These are phyloP conservation scores for Coprinopsis marcescibilis DNA, from an alignment of 768 basidiomycete genomes.

Conservation along the genomic window DNA sequence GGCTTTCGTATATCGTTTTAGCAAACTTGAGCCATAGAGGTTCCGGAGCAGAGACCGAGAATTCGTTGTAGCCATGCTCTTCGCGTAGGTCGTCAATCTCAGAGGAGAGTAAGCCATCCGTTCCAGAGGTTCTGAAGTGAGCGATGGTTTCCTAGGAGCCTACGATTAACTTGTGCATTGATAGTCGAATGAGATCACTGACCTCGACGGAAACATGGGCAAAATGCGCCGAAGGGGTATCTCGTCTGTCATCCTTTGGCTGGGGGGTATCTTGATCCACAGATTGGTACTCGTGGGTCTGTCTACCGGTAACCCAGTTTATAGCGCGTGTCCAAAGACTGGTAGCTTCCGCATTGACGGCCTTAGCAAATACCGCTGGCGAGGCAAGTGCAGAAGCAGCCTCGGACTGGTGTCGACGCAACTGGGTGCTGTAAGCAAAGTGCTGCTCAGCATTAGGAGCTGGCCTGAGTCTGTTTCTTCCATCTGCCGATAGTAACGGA, in stretches of 20 bases:
- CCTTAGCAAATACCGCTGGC: constrained; percentile 43
- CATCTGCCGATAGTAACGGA: constrained; percentile 46
- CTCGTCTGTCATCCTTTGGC: constrained; percentile 29
- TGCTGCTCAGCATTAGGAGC: constrained; percentile 63
- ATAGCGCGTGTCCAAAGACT: constrained; percentile 47
- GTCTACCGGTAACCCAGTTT: constrained; percentile 33
- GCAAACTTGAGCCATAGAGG: constrained; percentile 82
- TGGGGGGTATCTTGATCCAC: constrained; percentile 34
- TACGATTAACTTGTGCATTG: constrained; percentile 8
- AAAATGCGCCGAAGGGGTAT: constrained; percentile 64
- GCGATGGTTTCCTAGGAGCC: constrained; percentile 61
- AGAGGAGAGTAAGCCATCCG: constrained; percentile 55
- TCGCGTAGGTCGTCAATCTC: constrained; percentile 60
- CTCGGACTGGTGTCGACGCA: constrained; percentile 61
- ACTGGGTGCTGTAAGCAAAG: constrained; percentile 79
- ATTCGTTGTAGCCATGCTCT: constrained; percentile 88
- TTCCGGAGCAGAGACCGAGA: constrained; percentile 78
- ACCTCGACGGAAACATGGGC: constrained; percentile 65
- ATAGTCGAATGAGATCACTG: constrained; percentile 18
- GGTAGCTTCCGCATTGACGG: constrained; percentile 42
- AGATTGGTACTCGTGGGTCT: constrained; percentile 23
- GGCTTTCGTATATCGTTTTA: constrained; percentile 94
- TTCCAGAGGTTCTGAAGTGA: constrained; percentile 60
- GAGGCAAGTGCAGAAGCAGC: constrained; percentile 35
- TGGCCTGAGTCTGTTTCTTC: constrained; percentile 46